A percentile compares a stretch with the other conserved stretches of the same genome.
phyloP scores from a whole-genome alignment of 805 yeast genomes.

The Jamesozyma rosinii region DNA sequence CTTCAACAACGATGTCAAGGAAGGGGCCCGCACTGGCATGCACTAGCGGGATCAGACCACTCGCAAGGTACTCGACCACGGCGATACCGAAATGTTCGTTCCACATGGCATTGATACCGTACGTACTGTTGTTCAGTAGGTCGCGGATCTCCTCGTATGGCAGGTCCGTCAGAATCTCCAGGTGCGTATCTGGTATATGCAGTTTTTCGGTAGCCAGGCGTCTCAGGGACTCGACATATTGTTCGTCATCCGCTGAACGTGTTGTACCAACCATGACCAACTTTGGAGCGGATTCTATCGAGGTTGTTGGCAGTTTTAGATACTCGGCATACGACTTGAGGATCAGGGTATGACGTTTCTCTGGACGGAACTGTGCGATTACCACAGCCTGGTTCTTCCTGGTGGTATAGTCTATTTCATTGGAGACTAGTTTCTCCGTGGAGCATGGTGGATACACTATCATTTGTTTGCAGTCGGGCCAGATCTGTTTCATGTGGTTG shows the following conservation, averaged over 20 bases:
- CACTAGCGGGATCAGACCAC: conserved; percentile 79
- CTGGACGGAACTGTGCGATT: conserved; percentile 91
- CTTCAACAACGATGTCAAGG: conserved; percentile 69
- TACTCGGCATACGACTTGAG: conserved; percentile 55
- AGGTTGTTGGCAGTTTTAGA: conserved; percentile 27
- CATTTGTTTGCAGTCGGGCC: conserved; percentile 42
- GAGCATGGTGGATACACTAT: conserved; percentile 88
- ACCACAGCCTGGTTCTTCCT: conserved; percentile 33
- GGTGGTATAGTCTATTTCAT: conserved; percentile 9
- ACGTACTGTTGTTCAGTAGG: conserved; percentile 46
- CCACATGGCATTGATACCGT: conserved; percentile 97
- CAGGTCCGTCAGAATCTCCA: conserved; percentile 62
- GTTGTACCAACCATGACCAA: conserved; percentile 79
- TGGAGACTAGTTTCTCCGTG: conserved; percentile 41
- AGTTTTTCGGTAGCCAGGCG: conserved; percentile 34
- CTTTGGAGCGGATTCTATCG: conserved; percentile 35
- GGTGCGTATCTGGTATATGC: conserved; percentile 34
- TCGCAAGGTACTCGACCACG: conserved; percentile 82
- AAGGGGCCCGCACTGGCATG: conserved; percentile 96
- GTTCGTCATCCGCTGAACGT: conserved; percentile 56
- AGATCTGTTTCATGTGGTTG: conserved; percentile 57
- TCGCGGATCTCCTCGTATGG: conserved; percentile 53
- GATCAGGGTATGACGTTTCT: conserved; percentile 75
- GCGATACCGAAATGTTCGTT: conserved; percentile 98
- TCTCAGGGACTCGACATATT: conserved; percentile 44